A percentile compares a stretch with the other conserved stretches of the same genome.
These are phyloP conservation scores for Taiwanofungus camphoratus DNA, from an alignment of 1,284 basidiomycete species.

Conservation along the genomic window DNA sequence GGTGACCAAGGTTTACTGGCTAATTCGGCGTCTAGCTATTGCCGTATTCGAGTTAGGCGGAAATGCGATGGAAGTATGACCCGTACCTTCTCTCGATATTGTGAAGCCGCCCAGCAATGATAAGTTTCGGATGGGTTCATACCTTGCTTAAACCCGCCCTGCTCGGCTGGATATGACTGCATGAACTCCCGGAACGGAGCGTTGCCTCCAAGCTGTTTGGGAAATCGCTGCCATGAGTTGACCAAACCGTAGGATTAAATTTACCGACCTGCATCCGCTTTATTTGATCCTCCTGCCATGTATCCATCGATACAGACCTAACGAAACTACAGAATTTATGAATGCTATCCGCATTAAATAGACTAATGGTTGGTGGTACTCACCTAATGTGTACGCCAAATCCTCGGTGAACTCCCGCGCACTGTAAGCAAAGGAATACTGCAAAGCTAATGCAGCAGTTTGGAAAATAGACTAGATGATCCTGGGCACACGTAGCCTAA, in stretches of 20 bases:
- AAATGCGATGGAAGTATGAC: constrained; percentile 3
- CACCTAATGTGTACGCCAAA: constrained; percentile 85
- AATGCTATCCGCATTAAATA: background rate
- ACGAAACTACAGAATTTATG: constrained; percentile 61
- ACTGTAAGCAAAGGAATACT: constrained; percentile 87
- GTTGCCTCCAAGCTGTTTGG: constrained; percentile 87
- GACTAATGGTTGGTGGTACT: constrained; percentile 6
- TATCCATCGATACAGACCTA: constrained; percentile 91
- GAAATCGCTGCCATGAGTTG: constrained; percentile 7
- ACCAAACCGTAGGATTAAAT: constrained; percentile 8
- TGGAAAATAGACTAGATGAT: constrained; percentile 16
- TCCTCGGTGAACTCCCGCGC: constrained; percentile 85
- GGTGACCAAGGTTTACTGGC: constrained; percentile 70
- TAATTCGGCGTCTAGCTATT: constrained; percentile 63
- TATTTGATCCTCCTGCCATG: constrained; percentile 89
- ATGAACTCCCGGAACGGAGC: constrained; percentile 76
- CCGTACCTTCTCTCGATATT: constrained; percentile 84
- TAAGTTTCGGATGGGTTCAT: constrained; percentile 78
- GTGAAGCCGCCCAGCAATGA: constrained; percentile 86
- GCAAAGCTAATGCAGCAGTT: constrained; percentile 51
- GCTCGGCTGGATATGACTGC: constrained; percentile 65
- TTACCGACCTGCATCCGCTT: constrained; percentile 78
- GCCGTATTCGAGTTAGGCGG: background rate
- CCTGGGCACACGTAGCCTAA: constrained; percentile 25
- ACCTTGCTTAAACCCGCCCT: constrained; percentile 69